Base-by-base conservation (phyloP, 106 monocot species). In the Vanilla planifolia region DNA sequence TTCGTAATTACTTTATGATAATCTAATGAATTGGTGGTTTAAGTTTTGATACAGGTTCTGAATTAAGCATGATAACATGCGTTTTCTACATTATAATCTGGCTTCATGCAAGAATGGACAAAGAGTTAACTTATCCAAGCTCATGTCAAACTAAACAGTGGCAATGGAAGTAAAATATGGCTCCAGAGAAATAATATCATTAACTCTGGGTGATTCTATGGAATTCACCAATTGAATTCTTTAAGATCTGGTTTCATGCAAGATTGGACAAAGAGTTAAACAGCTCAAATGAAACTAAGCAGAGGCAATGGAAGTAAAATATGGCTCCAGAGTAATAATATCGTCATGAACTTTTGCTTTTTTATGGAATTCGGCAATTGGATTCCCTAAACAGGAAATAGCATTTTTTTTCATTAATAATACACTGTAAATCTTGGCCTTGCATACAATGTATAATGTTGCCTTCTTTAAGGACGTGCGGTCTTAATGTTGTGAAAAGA, bases 11-110 rank as follows among this genome's bases (percentile, higher is more conserved):
- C 66, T 72, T 39, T 61, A 63, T 48, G 48, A 39, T 61, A 65
- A 42, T 43, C 75, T 87, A 79, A 76, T 79, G 32, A 73, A 76
- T 59, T 62, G 67, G 61, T 56, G 22, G 51, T 73, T 59, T 50
- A 79, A 83, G 73, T 29, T 79, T 64, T 88, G 82, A 61, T 80
- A 86, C 88, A 88, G 88, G 88, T 79, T 71, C 70, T 73, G 50
- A 41, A 41, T 52, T 77, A 88, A 82, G 62, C 63, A 71, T 75
- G 78, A 72, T 76, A 88, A 88, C 79, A 75, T 76, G 79, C 46
- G 68, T 70, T 55, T 65, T 79, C 64, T 72, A 79, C 65, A 60
- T 65, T 41, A 24, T 65, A 72, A 79, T 52, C 55, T 41, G 72
- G 79, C 40, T 62, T 53, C 40, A 37, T 22, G 59, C 46, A 67